Conservation (phyloP, 768 basidiomycete genomes). For the Naganishia friedmannii region DNA sequence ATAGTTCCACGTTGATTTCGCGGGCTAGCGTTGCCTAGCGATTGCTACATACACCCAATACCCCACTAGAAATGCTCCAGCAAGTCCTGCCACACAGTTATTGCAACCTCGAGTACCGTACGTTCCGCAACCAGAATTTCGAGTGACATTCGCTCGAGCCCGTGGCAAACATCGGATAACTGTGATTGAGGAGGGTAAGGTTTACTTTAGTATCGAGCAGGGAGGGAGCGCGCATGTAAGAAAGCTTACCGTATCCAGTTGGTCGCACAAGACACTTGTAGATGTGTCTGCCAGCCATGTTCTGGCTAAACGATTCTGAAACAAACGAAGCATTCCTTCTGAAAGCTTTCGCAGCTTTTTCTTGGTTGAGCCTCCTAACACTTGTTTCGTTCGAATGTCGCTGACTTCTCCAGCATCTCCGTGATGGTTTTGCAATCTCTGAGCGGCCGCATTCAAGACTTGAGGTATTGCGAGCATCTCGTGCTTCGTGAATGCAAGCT, state of each 20-base stretch:
- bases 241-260: not conserved
- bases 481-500: not conserved
- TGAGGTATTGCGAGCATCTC: not conserved
- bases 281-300: not conserved
- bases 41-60: not conserved
- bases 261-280: not conserved
- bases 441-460: not conserved
- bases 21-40: not conserved
- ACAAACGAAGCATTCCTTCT: not conserved
- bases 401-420: not conserved
- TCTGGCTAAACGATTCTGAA: not conserved
- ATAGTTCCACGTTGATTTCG: not conserved
- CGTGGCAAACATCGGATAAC: not conserved
- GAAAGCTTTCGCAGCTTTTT: not conserved
- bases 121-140: slow-evolving; percentile 27
- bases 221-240: not conserved
- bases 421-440: not conserved
- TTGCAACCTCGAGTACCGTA: slow-evolving; percentile 24
- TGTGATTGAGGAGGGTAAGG: not conserved
- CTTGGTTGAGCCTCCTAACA: not conserved
- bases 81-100: slow-evolving; percentile 2
- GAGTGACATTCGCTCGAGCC: slow-evolving; percentile 19
- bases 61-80: not conserved
- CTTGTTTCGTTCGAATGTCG: not conserved
- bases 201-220: not conserved